Base-by-base conservation (phyloP, 2,329 filamentous ascomycete species). In the Dryadomyces sulphureus region DNA sequence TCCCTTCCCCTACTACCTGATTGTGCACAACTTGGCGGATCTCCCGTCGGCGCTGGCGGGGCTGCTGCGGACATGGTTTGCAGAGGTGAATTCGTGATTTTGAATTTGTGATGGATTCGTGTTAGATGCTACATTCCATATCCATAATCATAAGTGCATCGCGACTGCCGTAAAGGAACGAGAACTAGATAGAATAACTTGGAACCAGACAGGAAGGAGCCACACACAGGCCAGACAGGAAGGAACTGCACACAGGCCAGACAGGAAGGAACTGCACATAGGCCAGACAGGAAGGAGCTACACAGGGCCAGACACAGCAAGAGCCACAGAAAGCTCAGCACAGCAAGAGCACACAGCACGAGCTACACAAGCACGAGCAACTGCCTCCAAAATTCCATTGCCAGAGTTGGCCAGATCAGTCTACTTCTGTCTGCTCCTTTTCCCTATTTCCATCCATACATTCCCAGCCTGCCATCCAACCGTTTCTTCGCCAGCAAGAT, bases 1-100 rank as follows among this genome's bases (percentile, higher is more conserved):
- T 63, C 92, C 93, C 0, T 99, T 99, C 66, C 80, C 84, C 61
- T 98, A 95, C 67, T 99, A 96, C 61, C 67, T 98, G 47, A 86
- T 98, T 54, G 92, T 98, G 48, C 80, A 90, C 53, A 79, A 96
- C 65, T 79, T 98, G 41, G 80, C 83, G 57, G 92, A 98, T 63
- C 69, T 99, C 57, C 92, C 93, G 5, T 80, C 78, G 30, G 89
- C 95, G 38, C 63, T 99, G 63, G 85, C 88, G 14, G 84, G 84
- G 24, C 74, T 94, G 54, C 65, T 99, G 66, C 82, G 90, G 65
- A 93, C 93, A 54, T 98, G 93, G 93, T 95, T 99, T 70, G 81
- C 84, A 1, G 77, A 81, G 62, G 76, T 81, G 11, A 43, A 43
- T 35, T n/a, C 41, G 36, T 44, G 21, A 41, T 7, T 2, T 1